Evolutionary conservation across 2,329 filamentous ascomycete genomes (phyloP), one percentile per base, ranked within the genome.

Genomic region (Pseudocercospora eumusae): DNA sequence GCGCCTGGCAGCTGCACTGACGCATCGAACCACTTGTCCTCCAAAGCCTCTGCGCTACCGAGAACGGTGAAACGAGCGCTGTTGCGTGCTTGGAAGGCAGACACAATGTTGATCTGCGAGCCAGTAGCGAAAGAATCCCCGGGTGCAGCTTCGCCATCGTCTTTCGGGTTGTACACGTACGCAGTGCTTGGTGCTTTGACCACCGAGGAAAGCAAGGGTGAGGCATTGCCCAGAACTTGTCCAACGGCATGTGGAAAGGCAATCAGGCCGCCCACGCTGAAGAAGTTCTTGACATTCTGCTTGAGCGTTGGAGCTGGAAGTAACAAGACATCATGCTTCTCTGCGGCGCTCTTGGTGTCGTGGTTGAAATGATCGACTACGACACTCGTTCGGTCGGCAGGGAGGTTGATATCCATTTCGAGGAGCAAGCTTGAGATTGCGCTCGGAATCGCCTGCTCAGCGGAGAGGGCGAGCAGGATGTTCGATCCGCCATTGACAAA

Each of bases 351-450:
- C 31, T 84, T 70, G 60, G 84, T 82, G 73, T 98, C 93, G 79
- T 95, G 95, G 80, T 91, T 90, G 86, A 98, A 97, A 82, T 99
- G 95, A 78, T 98, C 95, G 64, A 98, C 88, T 5, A 96, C 89
- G 61, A 93, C 82, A 61, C 91, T 88, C 60, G 89, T 91, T 72
- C 93, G 91, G 78, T 96, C 93, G 36, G 86, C 79, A 42, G 95
- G 91, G n/a, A 97, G 85, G 68, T 88, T 83, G 73, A 99, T 90
- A 74, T 97, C 93, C 75, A 97, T 83, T 78, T 98, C 92, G 71
- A 90, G 81, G 56, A 98, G 89, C 60, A 96, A 83, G 45, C 89
- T 89, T 68, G 87, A 86, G 70, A 97, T 80, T 53, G 90, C 86
- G 59, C 85, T 86, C 13, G 93, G 87, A 2, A 89, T 88, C 15